Evolutionary conservation across 2,329 filamentous ascomycete species (phyloP), one percentile per base, ranked within the genome.

Genomic region (Dactylonectria macrodidyma): DNA sequence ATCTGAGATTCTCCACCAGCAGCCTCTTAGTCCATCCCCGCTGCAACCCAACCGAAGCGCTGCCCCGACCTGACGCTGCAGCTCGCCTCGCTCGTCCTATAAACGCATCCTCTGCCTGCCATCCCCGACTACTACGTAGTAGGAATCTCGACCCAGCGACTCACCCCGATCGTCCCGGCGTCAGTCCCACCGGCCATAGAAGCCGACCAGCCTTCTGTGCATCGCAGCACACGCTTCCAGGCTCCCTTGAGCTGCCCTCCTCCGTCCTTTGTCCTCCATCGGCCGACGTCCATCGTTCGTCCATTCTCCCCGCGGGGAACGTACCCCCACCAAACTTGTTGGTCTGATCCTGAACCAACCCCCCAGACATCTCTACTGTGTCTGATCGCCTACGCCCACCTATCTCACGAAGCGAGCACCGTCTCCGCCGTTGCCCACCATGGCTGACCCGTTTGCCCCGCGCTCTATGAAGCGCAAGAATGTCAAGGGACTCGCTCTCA

Each of bases 391-490:
- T 47, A 59, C 56, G 33, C 24, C 12, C 33, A 47, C 58, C 50
- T 24, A 48, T 16, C 51, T 58, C 47, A 57, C 58, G 33, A 58
- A 62, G 47, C 62, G 52, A 69, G 61, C 52, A 44, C 52, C 62
- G 52, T 66, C 62, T 41, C 38, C 9, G 51, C 30, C 50, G 26
- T 58, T 24, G 51, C 52, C 67, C 80, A 81, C 72, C 79, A 92
- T 92, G 90, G 87, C 87, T 75, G 89, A 91, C 77, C 78, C 83
- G 38, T 91, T 91, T 75, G 88, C 88, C 71, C 88, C 88, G 83
- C 89, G 89, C 83, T 97, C 96, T 69, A 93, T 99, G 91, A 98
- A 98, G 91, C 92, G 95, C 87, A 98, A 98, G 90, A 99, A 99
- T 81, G 93, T 97, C 82, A 98, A 98, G 85, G 95, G 95, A 44